Evolutionary conservation across 352 stramenopile species (phyloP).

Genomic region (Plasmopara muralis): DNA sequence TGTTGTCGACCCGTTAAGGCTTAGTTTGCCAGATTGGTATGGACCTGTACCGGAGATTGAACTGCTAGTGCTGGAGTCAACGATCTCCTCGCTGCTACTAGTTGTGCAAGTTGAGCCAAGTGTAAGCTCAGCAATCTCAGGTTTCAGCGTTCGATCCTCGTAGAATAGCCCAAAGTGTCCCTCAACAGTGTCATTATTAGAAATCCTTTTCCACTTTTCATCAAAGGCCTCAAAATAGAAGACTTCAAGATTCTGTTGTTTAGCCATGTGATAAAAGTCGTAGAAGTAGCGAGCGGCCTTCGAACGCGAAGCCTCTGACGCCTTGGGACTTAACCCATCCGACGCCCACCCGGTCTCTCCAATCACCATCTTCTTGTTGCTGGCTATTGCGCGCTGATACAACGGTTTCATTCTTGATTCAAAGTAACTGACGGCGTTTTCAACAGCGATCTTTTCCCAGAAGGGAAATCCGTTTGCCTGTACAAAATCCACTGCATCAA

Average conservation of each 20-base stretch:
- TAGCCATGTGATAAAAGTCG: slow-evolving; percentile 45
- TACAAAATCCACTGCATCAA: slow-evolving; percentile 46
- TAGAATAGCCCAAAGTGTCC: slow-evolving; percentile 57
- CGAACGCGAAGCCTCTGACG: slow-evolving; percentile 28
- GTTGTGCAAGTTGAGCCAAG: slow-evolving; percentile 12
- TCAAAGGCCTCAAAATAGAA: slow-evolving; percentile 74
- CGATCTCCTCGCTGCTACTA: slow-evolving; percentile 1
- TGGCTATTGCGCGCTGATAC: slow-evolving; percentile 17
- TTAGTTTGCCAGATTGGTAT: no score
- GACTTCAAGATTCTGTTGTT: slow-evolving; percentile 37
- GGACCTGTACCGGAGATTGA: no score
- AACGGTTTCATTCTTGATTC: slow-evolving; percentile 33
- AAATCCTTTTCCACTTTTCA: slow-evolving; percentile 43
- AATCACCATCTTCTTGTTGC: slow-evolving; percentile 48
- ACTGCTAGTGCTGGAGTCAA: no score
- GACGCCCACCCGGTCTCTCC: slow-evolving; percentile 68
- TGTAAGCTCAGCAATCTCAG: slow-evolving; percentile 24
- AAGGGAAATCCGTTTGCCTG: slow-evolving; percentile 64
- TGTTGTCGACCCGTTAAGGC: no score
- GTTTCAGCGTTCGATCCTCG: slow-evolving; percentile 39
- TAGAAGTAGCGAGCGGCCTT: slow-evolving; percentile 53
- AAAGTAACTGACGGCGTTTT: slow-evolving; percentile 35
- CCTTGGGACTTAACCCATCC: slow-evolving; percentile 25
- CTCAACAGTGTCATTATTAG: slow-evolving; percentile 44
- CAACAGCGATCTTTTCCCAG: slow-evolving; percentile 45